Evolutionary conservation across 2,329 filamentous ascomycete genomes (phyloP).

Genomic region (Elsinoe perseae): DNA sequence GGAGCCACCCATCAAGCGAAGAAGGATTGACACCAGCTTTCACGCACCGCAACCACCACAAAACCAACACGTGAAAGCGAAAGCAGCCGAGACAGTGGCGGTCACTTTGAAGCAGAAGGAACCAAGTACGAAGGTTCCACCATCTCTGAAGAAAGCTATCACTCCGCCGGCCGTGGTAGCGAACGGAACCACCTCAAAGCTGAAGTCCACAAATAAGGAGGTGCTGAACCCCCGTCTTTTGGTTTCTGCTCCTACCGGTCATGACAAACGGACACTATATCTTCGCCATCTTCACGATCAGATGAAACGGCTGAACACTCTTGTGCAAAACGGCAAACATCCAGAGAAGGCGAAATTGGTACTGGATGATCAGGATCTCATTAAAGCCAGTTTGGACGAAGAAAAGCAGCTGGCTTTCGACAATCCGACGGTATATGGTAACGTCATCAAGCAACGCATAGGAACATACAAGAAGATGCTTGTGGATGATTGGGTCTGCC

Average conservation of each 20-base stretch:
- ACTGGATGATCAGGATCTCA: constrained; percentile 58
- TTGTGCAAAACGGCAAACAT: constrained; percentile 47
- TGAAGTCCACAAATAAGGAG: constrained; percentile 19
- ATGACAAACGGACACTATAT: constrained; percentile 28
- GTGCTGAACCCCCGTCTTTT: constrained; percentile 60
- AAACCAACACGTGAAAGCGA: too few species aligned
- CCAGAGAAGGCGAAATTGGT: constrained; percentile 48
- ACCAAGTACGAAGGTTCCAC: background rate
- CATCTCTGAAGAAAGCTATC: constrained; percentile 17
- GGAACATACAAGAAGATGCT: constrained; percentile 69
- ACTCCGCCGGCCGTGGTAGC: constrained; percentile 17
- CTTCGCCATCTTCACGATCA: constrained; percentile 59
- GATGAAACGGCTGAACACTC: constrained; percentile 58
- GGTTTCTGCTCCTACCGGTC: constrained; percentile 39
- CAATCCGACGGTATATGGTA: constrained; percentile 65
- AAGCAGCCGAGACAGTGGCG: too few species aligned
- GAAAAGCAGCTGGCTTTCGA: constrained; percentile 68
- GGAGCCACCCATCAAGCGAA: constrained; percentile 23
- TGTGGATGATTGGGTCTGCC: constrained; percentile 57
- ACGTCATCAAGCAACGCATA: constrained; percentile 75
- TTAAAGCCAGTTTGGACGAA: constrained; percentile 62
- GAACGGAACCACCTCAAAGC: background rate
- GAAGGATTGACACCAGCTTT: constrained; percentile 25
- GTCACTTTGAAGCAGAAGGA: background rate
- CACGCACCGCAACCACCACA: constrained; percentile 16